These are phyloP conservation scores for Cryomyces antarcticus DNA, from an alignment of 495 filamentous ascomycete genomes.

Conservation along the genomic window DNA sequence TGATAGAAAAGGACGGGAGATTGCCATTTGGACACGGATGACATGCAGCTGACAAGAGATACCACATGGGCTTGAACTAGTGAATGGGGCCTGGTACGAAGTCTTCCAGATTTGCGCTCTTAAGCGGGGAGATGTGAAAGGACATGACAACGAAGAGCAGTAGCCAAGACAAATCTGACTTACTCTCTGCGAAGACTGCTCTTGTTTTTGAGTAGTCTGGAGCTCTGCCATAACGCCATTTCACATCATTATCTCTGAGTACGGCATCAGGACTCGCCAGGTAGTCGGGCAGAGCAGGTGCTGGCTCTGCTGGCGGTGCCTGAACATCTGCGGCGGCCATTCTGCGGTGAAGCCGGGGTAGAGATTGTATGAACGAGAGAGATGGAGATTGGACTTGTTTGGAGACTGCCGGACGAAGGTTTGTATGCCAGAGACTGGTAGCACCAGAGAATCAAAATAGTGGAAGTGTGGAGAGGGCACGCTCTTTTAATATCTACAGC, in stretches of 20 bases:
- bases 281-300: slow-evolving; percentile 33
- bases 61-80: too few species aligned
- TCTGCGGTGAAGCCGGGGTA: neutral
- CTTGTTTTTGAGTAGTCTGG: slow-evolving; percentile 42
- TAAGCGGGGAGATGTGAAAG: neutral
- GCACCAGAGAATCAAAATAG: too few species aligned
- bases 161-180: slow-evolving; percentile 3
- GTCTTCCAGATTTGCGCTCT: neutral
- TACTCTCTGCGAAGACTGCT: slow-evolving; percentile 29
- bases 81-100: too few species aligned
- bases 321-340: slow-evolving; percentile 9
- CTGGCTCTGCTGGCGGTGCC: slow-evolving; percentile 9
- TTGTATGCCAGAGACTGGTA: too few species aligned
- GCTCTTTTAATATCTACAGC: too few species aligned
- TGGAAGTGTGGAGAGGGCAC: too few species aligned
- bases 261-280: slow-evolving; percentile 38
- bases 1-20: too few species aligned
- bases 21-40: too few species aligned
- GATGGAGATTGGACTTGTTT: too few species aligned
- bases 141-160: neutral
- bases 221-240: slow-evolving; percentile 36
- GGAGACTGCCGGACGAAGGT: too few species aligned
- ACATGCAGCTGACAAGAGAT: too few species aligned
- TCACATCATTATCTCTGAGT: slow-evolving; percentile 27
- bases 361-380: too few species aligned